Conservation (phyloP, 495 filamentous ascomycete genomes). For the Recurvomyces mirabilis region DNA sequence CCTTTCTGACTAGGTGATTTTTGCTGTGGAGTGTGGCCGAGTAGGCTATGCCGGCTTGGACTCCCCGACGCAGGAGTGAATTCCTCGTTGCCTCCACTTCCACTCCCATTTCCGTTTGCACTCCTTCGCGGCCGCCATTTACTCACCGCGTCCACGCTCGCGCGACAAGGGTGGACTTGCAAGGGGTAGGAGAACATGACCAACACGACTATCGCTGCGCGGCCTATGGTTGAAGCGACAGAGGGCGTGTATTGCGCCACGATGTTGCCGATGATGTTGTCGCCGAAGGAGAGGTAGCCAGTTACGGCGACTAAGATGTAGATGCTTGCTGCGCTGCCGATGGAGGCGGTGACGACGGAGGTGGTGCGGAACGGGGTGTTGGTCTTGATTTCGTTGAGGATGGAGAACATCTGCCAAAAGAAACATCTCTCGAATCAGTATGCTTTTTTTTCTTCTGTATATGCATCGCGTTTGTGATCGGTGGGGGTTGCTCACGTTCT, state of each 20-base stretch:
- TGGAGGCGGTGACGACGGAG: slow-evolving; percentile 66
- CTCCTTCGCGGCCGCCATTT: slow-evolving; percentile 77
- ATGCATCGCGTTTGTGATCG: too few species aligned
- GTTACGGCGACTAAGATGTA: slow-evolving; percentile 91
- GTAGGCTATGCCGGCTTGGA: slow-evolving; percentile 19
- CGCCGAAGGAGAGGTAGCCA: slow-evolving; percentile 88
- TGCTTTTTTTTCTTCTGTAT: too few species aligned
- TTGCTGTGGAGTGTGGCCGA: neutral
- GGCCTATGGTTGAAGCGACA: slow-evolving; percentile 76
- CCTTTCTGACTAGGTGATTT: slow-evolving; percentile 10
- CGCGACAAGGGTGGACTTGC: slow-evolving; percentile 88
- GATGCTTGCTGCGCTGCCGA: slow-evolving; percentile 64
- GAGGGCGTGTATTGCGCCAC: slow-evolving; percentile 80
- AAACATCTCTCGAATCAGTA: too few species aligned
- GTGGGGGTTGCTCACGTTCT: too few species aligned
- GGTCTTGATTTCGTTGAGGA: slow-evolving; percentile 85
- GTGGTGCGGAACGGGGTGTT: slow-evolving; percentile 75
- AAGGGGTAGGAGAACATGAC: slow-evolving; percentile 96
- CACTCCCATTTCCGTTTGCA: slow-evolving; percentile 22
- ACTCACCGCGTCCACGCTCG: slow-evolving; percentile 80
- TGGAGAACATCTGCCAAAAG: slow-evolving; percentile 79
- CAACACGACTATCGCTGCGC: slow-evolving; percentile 88
- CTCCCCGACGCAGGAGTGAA: slow-evolving; percentile 24
- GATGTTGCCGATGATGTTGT: slow-evolving; percentile 78
- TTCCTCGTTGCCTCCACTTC: slow-evolving; percentile 1